phyloP scores from a whole-genome alignment of 1,284 basidiomycete genomes.

The Fomitopsis schrenkii region DNA sequence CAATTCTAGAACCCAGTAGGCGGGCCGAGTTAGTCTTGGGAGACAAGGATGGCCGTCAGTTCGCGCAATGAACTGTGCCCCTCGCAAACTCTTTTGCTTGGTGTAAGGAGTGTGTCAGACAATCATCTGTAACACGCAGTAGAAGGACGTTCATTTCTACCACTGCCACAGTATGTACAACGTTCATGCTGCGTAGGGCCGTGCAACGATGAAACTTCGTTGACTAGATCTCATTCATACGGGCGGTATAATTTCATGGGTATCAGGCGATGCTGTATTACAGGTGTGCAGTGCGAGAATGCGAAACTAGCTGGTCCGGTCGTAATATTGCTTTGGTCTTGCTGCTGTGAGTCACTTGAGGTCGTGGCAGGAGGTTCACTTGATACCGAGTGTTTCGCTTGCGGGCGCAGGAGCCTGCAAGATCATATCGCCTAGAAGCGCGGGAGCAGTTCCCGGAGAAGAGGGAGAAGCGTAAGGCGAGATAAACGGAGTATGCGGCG shows the following conservation, averaged over 20 bases:
- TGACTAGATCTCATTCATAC: too few species aligned
- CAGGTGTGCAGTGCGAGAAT: too few species aligned
- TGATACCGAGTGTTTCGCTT: background rate
- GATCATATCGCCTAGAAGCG: background rate
- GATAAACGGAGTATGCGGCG: background rate
- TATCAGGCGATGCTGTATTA: too few species aligned
- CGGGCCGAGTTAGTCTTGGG: constrained; percentile 85
- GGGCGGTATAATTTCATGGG: too few species aligned
- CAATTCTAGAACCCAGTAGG: constrained; percentile 81
- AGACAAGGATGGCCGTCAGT: constrained; percentile 79
- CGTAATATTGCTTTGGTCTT: background rate
- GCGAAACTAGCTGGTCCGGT: too few species aligned
- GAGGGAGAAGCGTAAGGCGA: background rate
- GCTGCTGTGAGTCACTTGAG: background rate
- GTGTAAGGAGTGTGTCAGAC: background rate
- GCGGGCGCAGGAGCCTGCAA: too few species aligned
- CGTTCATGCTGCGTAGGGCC: too few species aligned
- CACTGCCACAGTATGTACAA: too few species aligned
- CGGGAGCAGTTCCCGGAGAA: background rate
- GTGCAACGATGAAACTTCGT: too few species aligned
- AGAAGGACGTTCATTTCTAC: too few species aligned
- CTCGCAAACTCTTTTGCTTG: constrained; percentile 65
- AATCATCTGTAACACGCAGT: background rate
- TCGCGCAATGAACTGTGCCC: constrained; percentile 69
- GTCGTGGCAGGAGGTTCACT: background rate